Evolutionary conservation across 176 grass and related monocot genomes (phyloP).

Genomic region (Paspalum notatum): DNA sequence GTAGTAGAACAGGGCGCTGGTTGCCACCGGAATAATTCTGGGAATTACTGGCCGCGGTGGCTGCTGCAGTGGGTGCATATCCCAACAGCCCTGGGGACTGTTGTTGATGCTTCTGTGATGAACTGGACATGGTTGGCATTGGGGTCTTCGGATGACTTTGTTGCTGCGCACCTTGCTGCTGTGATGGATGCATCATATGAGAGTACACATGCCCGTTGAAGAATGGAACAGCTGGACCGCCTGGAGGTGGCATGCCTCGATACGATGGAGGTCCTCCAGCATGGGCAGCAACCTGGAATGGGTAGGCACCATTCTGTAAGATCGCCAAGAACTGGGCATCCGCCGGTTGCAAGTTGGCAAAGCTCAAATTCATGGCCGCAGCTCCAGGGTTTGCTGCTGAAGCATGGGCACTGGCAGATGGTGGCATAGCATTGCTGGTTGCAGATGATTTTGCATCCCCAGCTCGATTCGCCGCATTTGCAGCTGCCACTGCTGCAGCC

Average conservation of each 20-base stretch:
- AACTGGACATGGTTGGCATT: constrained; percentile 56
- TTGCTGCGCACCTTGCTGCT: constrained; percentile 60
- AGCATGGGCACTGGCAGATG: constrained; percentile 42
- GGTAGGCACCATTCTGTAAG: constrained; percentile 76
- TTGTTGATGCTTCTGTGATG: constrained; percentile 78
- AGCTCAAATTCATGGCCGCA: constrained; percentile 82
- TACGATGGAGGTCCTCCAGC: constrained; percentile 66
- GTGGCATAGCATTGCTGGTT: constrained; percentile 38
- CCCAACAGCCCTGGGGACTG: constrained; percentile 61
- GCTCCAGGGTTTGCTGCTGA: constrained; percentile 52
- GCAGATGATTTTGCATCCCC: constrained; percentile 60
- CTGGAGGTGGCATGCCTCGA: constrained; percentile 62
- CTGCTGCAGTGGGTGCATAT: constrained; percentile 45
- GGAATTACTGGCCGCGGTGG: constrained; percentile 39
- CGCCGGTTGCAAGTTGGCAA: constrained; percentile 57
- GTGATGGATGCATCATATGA: constrained; percentile 88
- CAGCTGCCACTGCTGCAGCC: constrained; percentile 55
- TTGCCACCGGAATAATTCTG: constrained; percentile 49
- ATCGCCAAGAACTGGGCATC: constrained; percentile 89
- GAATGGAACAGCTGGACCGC: constrained; percentile 79
- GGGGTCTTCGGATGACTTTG: constrained; percentile 70
- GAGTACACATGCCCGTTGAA: constrained; percentile 82
- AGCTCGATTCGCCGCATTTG: constrained; percentile 55
- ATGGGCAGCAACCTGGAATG: constrained; percentile 70
- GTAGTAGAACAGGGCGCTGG: constrained; percentile 52